A percentile compares a stretch with the other conserved stretches of the same genome.
These are phyloP conservation scores for Lyophyllum shimeji DNA, from an alignment of 768 basidiomycete species.

Conservation along the genomic window DNA sequence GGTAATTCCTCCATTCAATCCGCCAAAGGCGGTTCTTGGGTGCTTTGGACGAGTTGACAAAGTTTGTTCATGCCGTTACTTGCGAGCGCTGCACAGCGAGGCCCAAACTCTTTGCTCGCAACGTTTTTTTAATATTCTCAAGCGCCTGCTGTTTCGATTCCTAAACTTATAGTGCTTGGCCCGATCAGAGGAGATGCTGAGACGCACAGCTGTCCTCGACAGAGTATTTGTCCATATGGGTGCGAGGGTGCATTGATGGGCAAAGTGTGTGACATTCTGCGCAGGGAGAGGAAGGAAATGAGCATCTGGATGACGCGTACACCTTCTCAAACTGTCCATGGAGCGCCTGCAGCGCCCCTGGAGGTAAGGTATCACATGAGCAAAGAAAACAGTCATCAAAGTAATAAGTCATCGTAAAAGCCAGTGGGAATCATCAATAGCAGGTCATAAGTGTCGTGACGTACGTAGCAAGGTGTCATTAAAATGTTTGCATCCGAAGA, in stretches of 20 bases:
- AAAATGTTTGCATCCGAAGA: constrained; percentile 26
- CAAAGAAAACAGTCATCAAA: constrained; percentile 18
- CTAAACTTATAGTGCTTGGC: constrained; percentile 3
- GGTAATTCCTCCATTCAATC: constrained; percentile 17
- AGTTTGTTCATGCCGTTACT: constrained; percentile 18
- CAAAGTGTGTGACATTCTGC: constrained; percentile 11
- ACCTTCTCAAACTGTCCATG: constrained; percentile 5
- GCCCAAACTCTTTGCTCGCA: constrained; percentile 32
- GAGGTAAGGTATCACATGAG: constrained; percentile 15
- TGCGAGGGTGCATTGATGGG: constrained; percentile 5
- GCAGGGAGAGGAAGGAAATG: background rate
- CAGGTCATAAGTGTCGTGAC: constrained; percentile 33
- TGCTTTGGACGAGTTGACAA: constrained; percentile 5
- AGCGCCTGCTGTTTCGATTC: constrained; percentile 4
- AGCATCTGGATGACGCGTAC: constrained; percentile 5
- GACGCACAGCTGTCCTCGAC: constrained; percentile 12
- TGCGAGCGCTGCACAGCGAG: constrained; percentile 8
- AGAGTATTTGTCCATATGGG: constrained; percentile 14
- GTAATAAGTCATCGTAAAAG: constrained; percentile 26
- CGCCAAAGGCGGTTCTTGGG: constrained; percentile 1
- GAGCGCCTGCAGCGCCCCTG: constrained; percentile 1
- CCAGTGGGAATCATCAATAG: constrained; percentile 15
- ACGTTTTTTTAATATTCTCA: constrained; percentile 49
- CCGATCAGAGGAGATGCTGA: constrained; percentile 16
- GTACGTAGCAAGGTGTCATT: constrained; percentile 29